These are phyloP conservation scores for Didymella segeticola DNA, from an alignment of 2,329 filamentous ascomycete species.

Conservation along the genomic window DNA sequence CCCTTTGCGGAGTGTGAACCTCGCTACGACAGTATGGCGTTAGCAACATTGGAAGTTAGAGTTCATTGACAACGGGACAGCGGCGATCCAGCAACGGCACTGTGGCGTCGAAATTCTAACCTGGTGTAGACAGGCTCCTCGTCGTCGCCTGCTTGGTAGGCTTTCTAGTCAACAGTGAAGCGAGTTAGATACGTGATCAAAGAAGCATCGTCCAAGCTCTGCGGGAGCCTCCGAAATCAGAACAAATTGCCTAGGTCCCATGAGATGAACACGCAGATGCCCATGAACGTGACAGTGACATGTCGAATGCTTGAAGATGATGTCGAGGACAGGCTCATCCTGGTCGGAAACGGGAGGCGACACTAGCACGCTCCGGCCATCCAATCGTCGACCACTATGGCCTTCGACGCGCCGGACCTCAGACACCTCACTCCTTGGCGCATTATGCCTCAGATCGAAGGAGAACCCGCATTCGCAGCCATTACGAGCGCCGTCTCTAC, in stretches of 20 bases:
- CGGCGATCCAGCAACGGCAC: not conserved
- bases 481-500: slow-evolving; percentile 1
- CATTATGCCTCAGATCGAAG: slow-evolving; percentile 5
- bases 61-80: not conserved
- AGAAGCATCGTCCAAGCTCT: not conserved
- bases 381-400: slow-evolving; percentile 4
- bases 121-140: not conserved
- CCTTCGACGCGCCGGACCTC: slow-evolving; percentile 11
- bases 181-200: not conserved
- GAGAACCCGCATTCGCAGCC: slow-evolving; percentile 6
- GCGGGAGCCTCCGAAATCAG: not conserved
- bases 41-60: too few relatives aligned
- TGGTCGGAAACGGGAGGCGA: slow-evolving; percentile 6
- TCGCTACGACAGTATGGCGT: too few relatives aligned
- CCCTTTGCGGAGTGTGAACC: too few relatives aligned
- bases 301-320: slow-evolving; percentile 1
- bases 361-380: slow-evolving; percentile 3
- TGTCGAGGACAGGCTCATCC: slow-evolving; percentile 2
- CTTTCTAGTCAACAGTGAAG: not conserved
- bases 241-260: not conserved
- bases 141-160: not conserved
- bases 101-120: not conserved
- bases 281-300: slow-evolving; percentile 11
- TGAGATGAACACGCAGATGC: not conserved
- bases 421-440: slow-evolving; percentile 12